Base-by-base conservation (phyloP, 164 flowering plant species). In the Vitis cinerea region DNA sequence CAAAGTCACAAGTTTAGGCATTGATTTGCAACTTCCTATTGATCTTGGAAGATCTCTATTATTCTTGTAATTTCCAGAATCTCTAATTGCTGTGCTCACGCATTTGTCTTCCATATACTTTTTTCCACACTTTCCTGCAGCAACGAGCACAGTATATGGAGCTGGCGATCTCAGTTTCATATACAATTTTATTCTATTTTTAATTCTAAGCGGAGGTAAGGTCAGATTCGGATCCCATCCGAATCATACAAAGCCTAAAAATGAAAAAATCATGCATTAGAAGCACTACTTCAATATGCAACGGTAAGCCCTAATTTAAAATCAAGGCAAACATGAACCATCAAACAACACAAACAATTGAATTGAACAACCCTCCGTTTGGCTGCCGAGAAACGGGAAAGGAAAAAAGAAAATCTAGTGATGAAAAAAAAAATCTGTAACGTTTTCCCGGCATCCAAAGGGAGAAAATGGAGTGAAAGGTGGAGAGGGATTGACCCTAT, bases 401-500 rank as follows among this genome's bases (percentile, higher is more conserved):
- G 49, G 8, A 47, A 37, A n/a, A 63, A 10, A n/a, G 23, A 8
- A 48, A 60, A 50, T 2, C 16, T 16, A 12, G 2, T 3, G 48
- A 48, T 8, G 10, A 31, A 53, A 11, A 50, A 12, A 51, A 71
- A 65, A 6, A 50, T 65, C 23, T 1, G 44, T 14, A 66, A 10
- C 14, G 8, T 49, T 17, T 6, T 23, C 14, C 47, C 9, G 11
- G 31, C 14, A 54, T 29, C 13, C 47, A 10, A 31, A 70, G 19
- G 55, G 12, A 59, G 66, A 13, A 2, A 31, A 15, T 23, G 27
- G 53, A 64, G n/a, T 51, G 51, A 48, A 0, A 14, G 8, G 49
- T 10, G 50, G 51, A 57, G 51, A 67, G 23, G 67, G 10, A 17
- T 2, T 8, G 13, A 93, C 98, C 89, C 89, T 77, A 66, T 88